Base-by-base conservation (phyloP, 2,329 filamentous ascomycete species). In the Ceratocystis albifundus region DNA sequence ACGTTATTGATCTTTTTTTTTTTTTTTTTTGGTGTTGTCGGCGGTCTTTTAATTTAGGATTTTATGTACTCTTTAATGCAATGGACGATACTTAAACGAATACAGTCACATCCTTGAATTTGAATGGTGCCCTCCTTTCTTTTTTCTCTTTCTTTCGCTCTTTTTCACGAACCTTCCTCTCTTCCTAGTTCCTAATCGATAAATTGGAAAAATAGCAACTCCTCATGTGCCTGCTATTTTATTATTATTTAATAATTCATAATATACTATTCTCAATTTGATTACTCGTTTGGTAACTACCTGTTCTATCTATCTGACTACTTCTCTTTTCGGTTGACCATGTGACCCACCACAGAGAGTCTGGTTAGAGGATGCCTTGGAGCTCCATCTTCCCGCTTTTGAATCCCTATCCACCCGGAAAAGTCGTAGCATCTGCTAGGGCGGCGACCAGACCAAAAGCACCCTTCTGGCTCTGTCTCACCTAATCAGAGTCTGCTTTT, bases 401-500 rank as follows among this genome's bases (percentile, higher is more conserved):
- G 22, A 53, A 25, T 2, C 8, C 22, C 46, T 22, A 48, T 22
- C 5, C 17, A 48, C 10, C 48, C 22, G 20, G 25, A n/a, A 25
- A 22, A 53, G 2, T 22, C 22, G 48, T 53, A 15, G 22, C 20
- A 53, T 28, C 55, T 30, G 55, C 4, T 7, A 12, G 30, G 8
- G 6, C 28, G 12, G n/a, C n/a, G n/a, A n/a, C n/a, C n/a, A n/a
- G n/a, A 15, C 28, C 28, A 20, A 59, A 59, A 36, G 2, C 25
- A 59, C 55, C 55, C 55, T 36, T 36, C 17, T 36, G 55, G 2
- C 55, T 20, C 30, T 32, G 55, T 17, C 28, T 57, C 32, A 1
- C 10, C 46, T 25, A 65, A 20, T 57, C 36, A n/a, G 28, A 53
- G 69, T 72, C 72, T 36, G 75, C 69, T 68, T 75, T 75, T 63